Conservation (phyloP, 106 monocot genomes). For the Dendrobium officinale region DNA sequence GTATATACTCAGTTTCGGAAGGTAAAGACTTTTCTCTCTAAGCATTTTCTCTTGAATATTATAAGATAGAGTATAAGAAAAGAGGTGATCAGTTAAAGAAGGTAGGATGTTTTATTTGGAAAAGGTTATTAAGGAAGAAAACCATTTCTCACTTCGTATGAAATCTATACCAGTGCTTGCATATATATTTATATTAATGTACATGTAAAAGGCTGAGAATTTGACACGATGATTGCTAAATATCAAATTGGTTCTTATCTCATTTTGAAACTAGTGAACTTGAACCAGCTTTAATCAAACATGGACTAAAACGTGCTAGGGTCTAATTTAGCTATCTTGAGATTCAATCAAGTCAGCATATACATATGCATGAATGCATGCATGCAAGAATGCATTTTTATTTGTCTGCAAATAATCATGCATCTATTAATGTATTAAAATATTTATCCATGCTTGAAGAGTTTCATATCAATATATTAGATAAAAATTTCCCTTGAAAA, state of each 20-base stretch:
- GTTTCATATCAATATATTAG: too few species aligned
- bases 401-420: too few species aligned
- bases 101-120: background rate
- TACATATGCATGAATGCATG: background rate
- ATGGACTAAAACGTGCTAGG: background rate
- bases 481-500: too few species aligned
- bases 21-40: slow-evolving; percentile 24
- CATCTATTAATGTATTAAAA: too few species aligned
- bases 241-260: background rate
- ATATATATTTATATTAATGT: background rate
- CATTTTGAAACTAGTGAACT: background rate
- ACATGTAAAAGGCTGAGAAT: background rate
- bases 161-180: background rate
- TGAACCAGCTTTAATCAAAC: background rate
- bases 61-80: background rate
- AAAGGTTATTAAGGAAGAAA: background rate
- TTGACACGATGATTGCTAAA: background rate
- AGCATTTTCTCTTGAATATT: background rate
- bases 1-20: slow-evolving; percentile 96
- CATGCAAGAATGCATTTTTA: too few species aligned
- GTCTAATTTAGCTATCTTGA: background rate
- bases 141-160: background rate
- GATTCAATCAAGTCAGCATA: background rate
- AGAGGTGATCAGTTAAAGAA: background rate
- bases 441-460: too few species aligned